phyloP scores from a whole-genome alignment of 23 red algal species.

The Chondrus crispus region DNA sequence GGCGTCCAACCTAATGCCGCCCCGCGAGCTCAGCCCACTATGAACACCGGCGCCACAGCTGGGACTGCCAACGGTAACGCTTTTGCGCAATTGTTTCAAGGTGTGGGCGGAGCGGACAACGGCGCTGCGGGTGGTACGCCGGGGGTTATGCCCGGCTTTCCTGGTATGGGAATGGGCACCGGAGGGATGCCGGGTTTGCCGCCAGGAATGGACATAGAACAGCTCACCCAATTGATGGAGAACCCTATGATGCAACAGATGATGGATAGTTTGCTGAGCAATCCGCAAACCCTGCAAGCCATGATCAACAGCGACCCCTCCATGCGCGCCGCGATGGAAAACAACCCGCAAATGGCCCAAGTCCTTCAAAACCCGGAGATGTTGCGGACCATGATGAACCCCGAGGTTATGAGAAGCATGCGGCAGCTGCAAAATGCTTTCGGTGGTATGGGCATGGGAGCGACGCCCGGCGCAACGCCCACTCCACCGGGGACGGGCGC shows the following conservation, averaged over 20 bases:
- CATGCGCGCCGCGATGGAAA: slow-evolving; percentile 53
- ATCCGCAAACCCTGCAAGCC: slow-evolving; percentile 70
- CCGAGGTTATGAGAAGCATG: slow-evolving; percentile 59
- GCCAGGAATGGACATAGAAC: slow-evolving; percentile 15
- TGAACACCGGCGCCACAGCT: background rate
- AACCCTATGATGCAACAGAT: slow-evolving; percentile 71
- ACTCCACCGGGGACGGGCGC: slow-evolving; percentile 5
- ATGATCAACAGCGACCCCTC: slow-evolving; percentile 74
- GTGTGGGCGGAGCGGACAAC: background rate
- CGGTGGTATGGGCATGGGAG: background rate
- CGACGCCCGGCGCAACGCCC: background rate
- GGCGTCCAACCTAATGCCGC: background rate
- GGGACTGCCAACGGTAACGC: background rate
- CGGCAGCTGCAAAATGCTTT: slow-evolving; percentile 71
- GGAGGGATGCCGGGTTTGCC: slow-evolving; percentile 8
- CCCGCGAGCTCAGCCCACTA: background rate
- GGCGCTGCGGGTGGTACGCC: background rate
- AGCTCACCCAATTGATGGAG: slow-evolving; percentile 77
- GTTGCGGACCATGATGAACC: slow-evolving; percentile 67
- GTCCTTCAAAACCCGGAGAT: slow-evolving; percentile 81
- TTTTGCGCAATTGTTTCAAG: background rate
- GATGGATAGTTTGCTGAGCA: slow-evolving; percentile 59
- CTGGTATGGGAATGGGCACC: background rate
- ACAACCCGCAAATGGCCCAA: slow-evolving; percentile 82
- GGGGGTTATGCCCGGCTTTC: background rate